phyloP scores from a whole-genome alignment of 257 asterid species.

The Schizonepeta tenuifolia region DNA sequence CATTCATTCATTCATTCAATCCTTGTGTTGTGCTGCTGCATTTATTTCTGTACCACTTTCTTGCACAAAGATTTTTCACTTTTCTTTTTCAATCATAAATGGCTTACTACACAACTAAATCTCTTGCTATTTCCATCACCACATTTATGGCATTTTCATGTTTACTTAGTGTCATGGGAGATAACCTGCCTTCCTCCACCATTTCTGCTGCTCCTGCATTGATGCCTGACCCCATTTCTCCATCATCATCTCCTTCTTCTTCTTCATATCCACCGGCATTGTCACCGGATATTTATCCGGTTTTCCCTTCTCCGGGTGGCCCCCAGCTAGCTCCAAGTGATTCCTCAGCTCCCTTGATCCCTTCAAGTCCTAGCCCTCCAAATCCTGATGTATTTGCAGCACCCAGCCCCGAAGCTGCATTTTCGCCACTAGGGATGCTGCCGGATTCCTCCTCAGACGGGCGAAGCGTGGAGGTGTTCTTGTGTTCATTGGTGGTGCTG shows the following conservation, averaged over 20 bases:
- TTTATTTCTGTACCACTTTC: slow-evolving; percentile 42
- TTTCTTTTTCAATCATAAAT: slow-evolving; percentile 42
- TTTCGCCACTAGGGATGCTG: slow-evolving; percentile 48
- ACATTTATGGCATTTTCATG: slow-evolving; percentile 38
- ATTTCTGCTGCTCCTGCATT: slow-evolving; percentile 90
- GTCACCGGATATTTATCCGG: slow-evolving; percentile 82
- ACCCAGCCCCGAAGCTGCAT: slow-evolving; percentile 56
- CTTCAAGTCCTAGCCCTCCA: slow-evolving; percentile 99
- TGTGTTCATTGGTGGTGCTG: slow-evolving; percentile 39
- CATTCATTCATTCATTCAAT: slow-evolving; percentile 31
- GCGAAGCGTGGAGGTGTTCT: slow-evolving; percentile 30
- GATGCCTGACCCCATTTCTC: slow-evolving; percentile 55
- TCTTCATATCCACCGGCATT: slow-evolving; percentile 43
- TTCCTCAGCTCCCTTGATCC: slow-evolving; percentile 67
- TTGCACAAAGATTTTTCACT: slow-evolving; percentile 26
- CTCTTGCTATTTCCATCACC: slow-evolving; percentile 31
- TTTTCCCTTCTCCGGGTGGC: slow-evolving; percentile 78
- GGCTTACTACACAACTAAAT: slow-evolving; percentile 44
- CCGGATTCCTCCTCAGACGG: slow-evolving; percentile 52
- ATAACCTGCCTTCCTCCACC: slow-evolving; percentile 53
- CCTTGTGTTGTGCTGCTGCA: slow-evolving; percentile 29
- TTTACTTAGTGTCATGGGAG: slow-evolving; percentile 17
- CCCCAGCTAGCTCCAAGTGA: slow-evolving; percentile 73
- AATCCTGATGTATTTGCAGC: slow-evolving; percentile 71
- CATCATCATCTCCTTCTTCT: slow-evolving; percentile 43